Conservation (phyloP, 306 rosid species). For the Fragaria ananassa region DNA sequence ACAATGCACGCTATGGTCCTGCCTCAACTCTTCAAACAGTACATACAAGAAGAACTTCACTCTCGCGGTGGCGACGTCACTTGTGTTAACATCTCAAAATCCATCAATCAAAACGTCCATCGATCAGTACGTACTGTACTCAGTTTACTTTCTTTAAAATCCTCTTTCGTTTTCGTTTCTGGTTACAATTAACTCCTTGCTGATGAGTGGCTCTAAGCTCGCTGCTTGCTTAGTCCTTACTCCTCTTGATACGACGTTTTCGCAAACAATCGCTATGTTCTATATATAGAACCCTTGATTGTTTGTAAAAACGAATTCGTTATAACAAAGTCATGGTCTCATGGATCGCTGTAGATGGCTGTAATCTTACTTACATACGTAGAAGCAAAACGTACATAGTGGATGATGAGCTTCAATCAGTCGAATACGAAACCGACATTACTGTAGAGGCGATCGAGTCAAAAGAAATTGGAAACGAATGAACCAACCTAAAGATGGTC, state of each 20-base stretch:
- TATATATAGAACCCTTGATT: neutral
- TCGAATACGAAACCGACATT: neutral
- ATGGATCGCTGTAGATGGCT: too few species aligned
- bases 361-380: neutral
- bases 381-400: neutral
- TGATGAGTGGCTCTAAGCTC: neutral
- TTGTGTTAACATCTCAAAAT: neutral
- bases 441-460: neutral
- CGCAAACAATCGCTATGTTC: neutral
- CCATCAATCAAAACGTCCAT: neutral
- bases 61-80: neutral
- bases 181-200: neutral
- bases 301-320: too few species aligned
- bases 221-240: constrained; percentile 6
- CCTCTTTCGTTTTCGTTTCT: neutral
- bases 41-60: neutral
- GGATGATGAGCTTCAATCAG: neutral
- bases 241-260: neutral
- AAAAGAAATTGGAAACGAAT: neutral
- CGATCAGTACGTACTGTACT: neutral
- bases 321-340: too few species aligned
- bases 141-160: neutral
- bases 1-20: neutral
- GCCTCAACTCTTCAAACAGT: neutral
- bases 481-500: constrained; percentile 1